Base-by-base conservation (phyloP, 495 filamentous ascomycete genomes). In the Beverwykella pulmonaria region DNA sequence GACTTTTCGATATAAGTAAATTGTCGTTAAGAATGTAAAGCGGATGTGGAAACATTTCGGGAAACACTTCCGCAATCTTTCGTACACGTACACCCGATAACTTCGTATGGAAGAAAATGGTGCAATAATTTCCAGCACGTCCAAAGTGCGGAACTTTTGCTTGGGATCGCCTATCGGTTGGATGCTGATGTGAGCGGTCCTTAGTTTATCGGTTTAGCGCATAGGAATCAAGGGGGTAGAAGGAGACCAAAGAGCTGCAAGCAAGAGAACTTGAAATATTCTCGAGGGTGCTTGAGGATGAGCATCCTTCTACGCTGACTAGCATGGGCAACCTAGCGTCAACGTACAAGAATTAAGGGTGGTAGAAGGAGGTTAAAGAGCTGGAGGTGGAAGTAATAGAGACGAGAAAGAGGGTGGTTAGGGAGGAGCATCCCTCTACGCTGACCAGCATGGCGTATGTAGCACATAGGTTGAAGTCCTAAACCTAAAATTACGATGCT, bases 351-450 rank as follows among this genome's bases (percentile, higher is more conserved):
- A 34, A 34, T 6, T 12, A 34, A 34, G 32, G 32, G 32, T 12
- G 32, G 12, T 12, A 34, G 32, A 34, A 34, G 32, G 12, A 34
- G 32, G 32, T 12, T 6, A 12, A 34, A 34, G 32, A 55, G 5
- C 53, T 55, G 15, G 53, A 55, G 53, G 53, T 55, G 53, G 23
- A 55, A 55, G 53, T 55, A 55, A 55, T 55, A 55, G 53, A 55
- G 53, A 55, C 27, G 53, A 55, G 53, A 55, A 55, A 55, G 53
- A 55, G 53, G 53, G 53, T 55, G 26, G 2, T 55, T 55, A n/a
- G 53, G 26, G 53, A 55, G 53, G 53, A 55, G 29, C 53, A 36
- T 34, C 53, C 32, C 5, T 5, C 5, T 12, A 34, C 32, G 32
- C 32, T 34, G 6, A 34, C 32, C 12, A 34, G n/a, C n/a, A n/a